Evolutionary conservation across 2,329 filamentous ascomycete species (phyloP).

Genomic region (Aspergillus calidoustus): DNA sequence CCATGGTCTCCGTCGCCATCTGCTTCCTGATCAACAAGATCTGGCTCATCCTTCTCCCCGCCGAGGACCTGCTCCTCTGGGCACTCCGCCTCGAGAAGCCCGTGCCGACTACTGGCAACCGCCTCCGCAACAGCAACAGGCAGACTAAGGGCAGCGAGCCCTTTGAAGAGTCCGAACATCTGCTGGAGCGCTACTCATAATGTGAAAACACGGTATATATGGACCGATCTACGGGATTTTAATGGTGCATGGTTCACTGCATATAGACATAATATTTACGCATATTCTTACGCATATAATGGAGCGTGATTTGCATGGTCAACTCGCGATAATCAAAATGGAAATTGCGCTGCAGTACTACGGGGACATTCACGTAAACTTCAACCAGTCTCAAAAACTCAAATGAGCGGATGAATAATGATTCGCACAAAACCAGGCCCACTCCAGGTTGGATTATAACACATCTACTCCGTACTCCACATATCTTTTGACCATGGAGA

Average conservation of each 20-base stretch:
- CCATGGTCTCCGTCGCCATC: slow-evolving; percentile 53
- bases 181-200: slow-evolving; percentile 9
- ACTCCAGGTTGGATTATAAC: no score
- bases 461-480: no score
- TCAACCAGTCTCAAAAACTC: no score
- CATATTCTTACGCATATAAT: neutral
- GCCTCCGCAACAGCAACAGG: neutral
- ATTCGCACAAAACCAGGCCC: no score
- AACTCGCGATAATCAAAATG: neutral
- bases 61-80: slow-evolving; percentile 57
- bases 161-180: slow-evolving; percentile 3
- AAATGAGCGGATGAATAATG: no score
- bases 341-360: neutral
- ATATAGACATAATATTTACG: neutral
- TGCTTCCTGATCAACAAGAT: slow-evolving; percentile 56
- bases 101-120: slow-evolving; percentile 53
- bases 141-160: neutral
- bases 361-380: no score
- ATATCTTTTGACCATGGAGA: neutral
- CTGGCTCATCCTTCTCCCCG: slow-evolving; percentile 56
- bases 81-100: slow-evolving; percentile 57
- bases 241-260: neutral
- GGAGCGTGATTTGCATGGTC: neutral
- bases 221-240: neutral
- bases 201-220: neutral